Percentiles rank a stretch among this genome's conserved stretches.
Conservation (phyloP, 2,329 filamentous ascomycete genomes). For the Beauveria pseudobassiana region DNA sequence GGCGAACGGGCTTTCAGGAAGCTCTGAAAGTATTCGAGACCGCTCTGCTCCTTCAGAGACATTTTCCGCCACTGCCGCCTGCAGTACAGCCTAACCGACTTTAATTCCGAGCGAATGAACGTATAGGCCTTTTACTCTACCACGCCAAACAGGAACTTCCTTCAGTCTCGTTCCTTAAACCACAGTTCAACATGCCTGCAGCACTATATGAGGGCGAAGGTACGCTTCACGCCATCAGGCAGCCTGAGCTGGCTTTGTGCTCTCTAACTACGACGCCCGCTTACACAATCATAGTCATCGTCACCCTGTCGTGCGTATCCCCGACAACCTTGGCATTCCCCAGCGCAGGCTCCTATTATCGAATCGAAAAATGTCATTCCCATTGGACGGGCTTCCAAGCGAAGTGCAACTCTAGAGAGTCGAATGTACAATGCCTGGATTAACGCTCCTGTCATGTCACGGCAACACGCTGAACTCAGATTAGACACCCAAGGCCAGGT, state of each 20-base stretch:
- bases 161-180: background rate
- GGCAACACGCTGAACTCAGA: constrained; percentile 53
- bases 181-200: background rate
- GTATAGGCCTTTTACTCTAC: background rate
- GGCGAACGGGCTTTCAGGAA: background rate
- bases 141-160: background rate
- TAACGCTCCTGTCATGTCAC: constrained; percentile 64
- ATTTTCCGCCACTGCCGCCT: background rate
- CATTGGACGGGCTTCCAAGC: constrained; percentile 40
- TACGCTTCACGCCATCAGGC: background rate
- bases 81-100: background rate
- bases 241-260: background rate
- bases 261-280: background rate
- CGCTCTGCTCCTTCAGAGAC: background rate
- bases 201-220: constrained; percentile 1
- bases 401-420: constrained; percentile 26
- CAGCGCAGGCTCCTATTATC: constrained; percentile 26
- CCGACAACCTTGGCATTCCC: constrained; percentile 17
- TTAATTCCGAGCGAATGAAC: background rate
- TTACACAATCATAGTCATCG: constrained; percentile 21
- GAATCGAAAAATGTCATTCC: constrained; percentile 20
- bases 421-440: constrained; percentile 55
- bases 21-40: background rate
- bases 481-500: constrained; percentile 39
- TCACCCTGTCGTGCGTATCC: constrained; percentile 22